Evolutionary conservation across 768 basidiomycete species (phyloP), one percentile per base, ranked within the genome.

Genomic region (Cystoderma amianthinum): DNA sequence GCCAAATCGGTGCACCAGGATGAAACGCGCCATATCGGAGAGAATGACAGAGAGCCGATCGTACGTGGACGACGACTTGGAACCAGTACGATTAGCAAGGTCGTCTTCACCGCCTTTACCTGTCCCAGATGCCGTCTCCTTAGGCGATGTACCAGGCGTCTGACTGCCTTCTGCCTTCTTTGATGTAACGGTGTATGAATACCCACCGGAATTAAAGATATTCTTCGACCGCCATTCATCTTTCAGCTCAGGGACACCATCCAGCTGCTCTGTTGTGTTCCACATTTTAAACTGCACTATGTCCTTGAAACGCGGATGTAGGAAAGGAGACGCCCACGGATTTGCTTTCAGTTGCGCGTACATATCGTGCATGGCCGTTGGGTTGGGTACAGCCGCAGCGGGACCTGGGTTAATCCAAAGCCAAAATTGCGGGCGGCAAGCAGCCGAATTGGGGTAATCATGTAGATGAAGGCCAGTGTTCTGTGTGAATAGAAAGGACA

Each of bases 331-430:
- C 2, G 91, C 84, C 95, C 95, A 99, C 1, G 93, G 90, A 56
- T 87, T 98, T 11, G 71, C 63, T 56, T 80, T 82, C 28, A 98
- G 76, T 51, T 80, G 72, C 18, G 80, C 76, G 56, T 77, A 86
- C 92, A 97, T 94, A 54, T 94, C 84, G 19, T 65, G 67, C 41
- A 78, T 60, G 3, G 92, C 95, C 32, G 73, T 73, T 11, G 88
- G 85, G 54, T 94, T 93, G 1, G 91, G 90, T 1, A 92, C 74
- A 9, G 85, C 73, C 1, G 92, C 91, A 11, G 94, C 93, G 2
- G 93, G 92, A n/a, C 92, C 94, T 6, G 95, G 93, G 57, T 95
- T 97, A 58, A 98, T 94, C 95, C 95, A 99, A 37, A 98, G 62
- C 92, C 92, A 97, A 56, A 98, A 87, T 53, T 94, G 80, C 1